Conservation (phyloP, 2,329 filamentous ascomycete species). For the Coniosporium tulheliwenetii region DNA sequence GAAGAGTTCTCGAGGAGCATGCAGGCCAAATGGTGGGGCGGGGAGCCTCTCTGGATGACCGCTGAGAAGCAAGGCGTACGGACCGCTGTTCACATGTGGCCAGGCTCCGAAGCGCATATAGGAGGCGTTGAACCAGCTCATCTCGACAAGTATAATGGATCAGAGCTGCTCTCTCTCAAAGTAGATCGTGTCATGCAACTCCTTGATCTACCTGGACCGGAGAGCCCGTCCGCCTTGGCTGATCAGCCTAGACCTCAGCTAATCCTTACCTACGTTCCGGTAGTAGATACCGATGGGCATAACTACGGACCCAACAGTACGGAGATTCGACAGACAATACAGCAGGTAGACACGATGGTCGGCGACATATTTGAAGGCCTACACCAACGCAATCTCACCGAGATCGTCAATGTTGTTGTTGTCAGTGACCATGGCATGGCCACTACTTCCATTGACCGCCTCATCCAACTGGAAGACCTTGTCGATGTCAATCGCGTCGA, state of each 20-base stretch:
- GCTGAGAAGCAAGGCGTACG: slow-evolving; percentile 69
- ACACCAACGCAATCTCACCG: slow-evolving; percentile 65
- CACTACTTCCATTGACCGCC: slow-evolving; percentile 62
- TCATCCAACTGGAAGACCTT: slow-evolving; percentile 82
- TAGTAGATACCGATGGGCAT: slow-evolving; percentile 80
- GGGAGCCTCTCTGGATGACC: slow-evolving; percentile 86
- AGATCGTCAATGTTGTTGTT: slow-evolving; percentile 86
- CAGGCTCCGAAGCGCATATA: slow-evolving; percentile 81
- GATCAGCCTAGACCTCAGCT: slow-evolving; percentile 61
- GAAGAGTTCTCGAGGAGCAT: slow-evolving; percentile 68
- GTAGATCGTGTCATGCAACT: slow-evolving; percentile 66
- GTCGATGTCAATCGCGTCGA: slow-evolving; percentile 63
- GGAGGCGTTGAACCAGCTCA: slow-evolving; percentile 59
- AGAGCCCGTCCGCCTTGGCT: slow-evolving; percentile 35
- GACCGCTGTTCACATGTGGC: slow-evolving; percentile 95
- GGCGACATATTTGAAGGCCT: slow-evolving; percentile 61
- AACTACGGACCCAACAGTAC: slow-evolving; percentile 88
- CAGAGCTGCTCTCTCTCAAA: slow-evolving; percentile 60
- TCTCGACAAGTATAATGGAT: slow-evolving; percentile 70
- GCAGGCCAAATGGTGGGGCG: slow-evolving; percentile 65
- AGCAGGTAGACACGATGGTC: slow-evolving; percentile 69
- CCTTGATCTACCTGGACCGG: slow-evolving; percentile 64
- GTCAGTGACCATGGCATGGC: slow-evolving; percentile 99
- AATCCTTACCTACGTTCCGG: slow-evolving; percentile 86
- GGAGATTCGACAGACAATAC: slow-evolving; percentile 66